phyloP scores from a whole-genome alignment of 208 protist genomes.

The Trypanosoma theileri region DNA sequence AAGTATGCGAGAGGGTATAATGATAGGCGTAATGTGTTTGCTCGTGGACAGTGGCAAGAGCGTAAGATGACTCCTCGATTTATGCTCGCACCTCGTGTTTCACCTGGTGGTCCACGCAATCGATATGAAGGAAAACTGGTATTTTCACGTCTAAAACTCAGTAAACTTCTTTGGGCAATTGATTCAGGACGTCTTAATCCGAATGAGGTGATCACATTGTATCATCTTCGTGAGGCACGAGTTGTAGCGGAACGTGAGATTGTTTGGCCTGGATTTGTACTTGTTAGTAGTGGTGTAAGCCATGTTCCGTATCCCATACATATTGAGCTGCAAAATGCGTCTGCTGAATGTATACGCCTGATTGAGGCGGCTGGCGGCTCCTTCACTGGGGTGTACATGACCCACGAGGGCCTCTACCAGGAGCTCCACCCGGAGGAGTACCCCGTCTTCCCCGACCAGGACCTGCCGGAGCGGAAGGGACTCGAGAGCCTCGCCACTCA shows the following conservation, averaged over 20 bases:
- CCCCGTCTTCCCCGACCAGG: slow-evolving; percentile 78
- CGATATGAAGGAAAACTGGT: slow-evolving; percentile 85
- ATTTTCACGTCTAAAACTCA: slow-evolving; percentile 67
- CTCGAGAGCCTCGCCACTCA: slow-evolving; percentile 75
- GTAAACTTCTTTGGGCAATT: slow-evolving; percentile 86
- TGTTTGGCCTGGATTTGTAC: slow-evolving; percentile 86
- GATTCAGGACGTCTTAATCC: slow-evolving; percentile 85
- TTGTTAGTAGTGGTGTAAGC: slow-evolving; percentile 66
- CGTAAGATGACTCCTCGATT: slow-evolving; percentile 90
- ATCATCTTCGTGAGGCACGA: slow-evolving; percentile 70
- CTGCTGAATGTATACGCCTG: slow-evolving; percentile 71
- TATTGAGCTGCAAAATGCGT: slow-evolving; percentile 89
- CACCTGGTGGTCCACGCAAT: slow-evolving; percentile 72
- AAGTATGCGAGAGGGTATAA: slow-evolving; percentile 87
- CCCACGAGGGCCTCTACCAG: slow-evolving; percentile 88
- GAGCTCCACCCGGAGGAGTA: slow-evolving; percentile 88
- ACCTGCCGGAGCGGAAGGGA: slow-evolving; percentile 78
- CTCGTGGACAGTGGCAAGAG: slow-evolving; percentile 88
- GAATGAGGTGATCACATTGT: slow-evolving; percentile 89
- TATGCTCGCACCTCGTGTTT: slow-evolving; percentile 89
- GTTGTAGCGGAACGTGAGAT: slow-evolving; percentile 78
- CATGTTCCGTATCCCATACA: slow-evolving; percentile 78
- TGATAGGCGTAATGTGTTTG: slow-evolving; percentile 69
- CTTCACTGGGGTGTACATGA: slow-evolving; percentile 89
- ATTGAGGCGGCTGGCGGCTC: slow-evolving; percentile 87